Evolutionary conservation across 2,329 filamentous ascomycete species (phyloP).

Genomic region (Tolypocladium tropicale): DNA sequence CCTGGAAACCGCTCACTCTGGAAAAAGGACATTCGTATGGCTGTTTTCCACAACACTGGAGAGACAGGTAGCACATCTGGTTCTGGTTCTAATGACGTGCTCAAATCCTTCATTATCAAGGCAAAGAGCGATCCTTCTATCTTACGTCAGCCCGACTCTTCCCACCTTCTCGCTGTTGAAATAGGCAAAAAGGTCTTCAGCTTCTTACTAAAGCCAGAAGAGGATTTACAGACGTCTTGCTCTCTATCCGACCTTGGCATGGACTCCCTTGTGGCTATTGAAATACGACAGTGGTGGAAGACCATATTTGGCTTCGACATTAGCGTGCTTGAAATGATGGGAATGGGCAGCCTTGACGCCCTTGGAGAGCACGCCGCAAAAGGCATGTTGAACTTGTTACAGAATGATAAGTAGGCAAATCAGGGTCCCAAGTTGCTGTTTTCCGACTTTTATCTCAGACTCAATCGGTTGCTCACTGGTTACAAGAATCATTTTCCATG

Average conservation of each 20-base stretch:
- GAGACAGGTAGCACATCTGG: neutral
- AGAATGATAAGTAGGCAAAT: neutral
- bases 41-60: neutral
- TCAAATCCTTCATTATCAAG: neutral
- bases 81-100: neutral
- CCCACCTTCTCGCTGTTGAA: slow-evolving; percentile 2
- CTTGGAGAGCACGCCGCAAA: slow-evolving; percentile 5
- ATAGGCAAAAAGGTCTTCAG: slow-evolving; percentile 8
- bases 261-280: slow-evolving; percentile 13
- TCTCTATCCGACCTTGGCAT: slow-evolving; percentile 8
- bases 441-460: too few species aligned
- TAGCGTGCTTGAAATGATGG: slow-evolving; percentile 9
- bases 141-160: neutral
- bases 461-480: too few species aligned
- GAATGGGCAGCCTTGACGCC: slow-evolving; percentile 6
- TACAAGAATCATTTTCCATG: too few species aligned
- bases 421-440: neutral
- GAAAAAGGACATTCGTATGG: neutral
- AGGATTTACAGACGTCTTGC: neutral
- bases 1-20: neutral
- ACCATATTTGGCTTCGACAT: slow-evolving; percentile 11
- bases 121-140: neutral
- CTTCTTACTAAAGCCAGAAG: slow-evolving; percentile 8
- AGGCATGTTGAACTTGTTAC: neutral
- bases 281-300: slow-evolving; percentile 12